Evolutionary conservation across 1,139 yeast species (phyloP).

Genomic region (Blastobotrys proliferans): DNA sequence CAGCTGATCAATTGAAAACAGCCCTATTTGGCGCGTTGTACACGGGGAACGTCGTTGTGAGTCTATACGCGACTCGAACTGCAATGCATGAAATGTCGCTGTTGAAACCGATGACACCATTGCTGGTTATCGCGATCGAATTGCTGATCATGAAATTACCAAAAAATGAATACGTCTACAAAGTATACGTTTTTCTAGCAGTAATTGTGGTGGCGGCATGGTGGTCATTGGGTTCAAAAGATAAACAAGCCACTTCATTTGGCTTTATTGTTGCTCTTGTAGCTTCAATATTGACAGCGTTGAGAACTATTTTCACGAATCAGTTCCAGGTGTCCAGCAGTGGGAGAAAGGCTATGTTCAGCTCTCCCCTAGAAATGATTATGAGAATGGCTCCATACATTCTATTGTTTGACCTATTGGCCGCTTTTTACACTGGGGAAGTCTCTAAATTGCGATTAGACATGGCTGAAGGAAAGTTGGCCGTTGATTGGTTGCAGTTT

Average conservation of each 20-base stretch:
- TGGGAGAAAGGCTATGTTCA: too few relatives aligned
- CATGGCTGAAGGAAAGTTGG: background rate
- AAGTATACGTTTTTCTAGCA: background rate
- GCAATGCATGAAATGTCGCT: constrained; percentile 23
- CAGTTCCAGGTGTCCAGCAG: constrained; percentile 15
- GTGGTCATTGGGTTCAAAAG: background rate
- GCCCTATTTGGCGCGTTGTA: constrained; percentile 1
- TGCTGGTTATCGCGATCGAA: constrained; percentile 25
- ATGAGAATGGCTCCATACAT: constrained; percentile 30
- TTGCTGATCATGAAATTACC: constrained; percentile 21
- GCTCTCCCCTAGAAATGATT: constrained; percentile 27
- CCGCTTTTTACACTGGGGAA: constrained; percentile 29
- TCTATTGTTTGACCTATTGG: constrained; percentile 23
- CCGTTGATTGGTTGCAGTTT: constrained; percentile 13
- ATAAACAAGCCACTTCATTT: background rate
- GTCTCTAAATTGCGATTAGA: constrained; percentile 13
- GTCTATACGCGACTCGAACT: background rate
- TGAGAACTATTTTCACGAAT: constrained; percentile 23
- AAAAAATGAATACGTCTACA: background rate
- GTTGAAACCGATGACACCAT: constrained; percentile 27
- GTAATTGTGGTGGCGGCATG: background rate
- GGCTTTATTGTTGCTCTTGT: background rate
- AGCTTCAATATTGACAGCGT: background rate
- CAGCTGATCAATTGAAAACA: background rate
- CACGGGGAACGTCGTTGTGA: constrained; percentile 1